Base-by-base conservation (phyloP, 805 yeast genomes). In the Brettanomyces custersianus region DNA sequence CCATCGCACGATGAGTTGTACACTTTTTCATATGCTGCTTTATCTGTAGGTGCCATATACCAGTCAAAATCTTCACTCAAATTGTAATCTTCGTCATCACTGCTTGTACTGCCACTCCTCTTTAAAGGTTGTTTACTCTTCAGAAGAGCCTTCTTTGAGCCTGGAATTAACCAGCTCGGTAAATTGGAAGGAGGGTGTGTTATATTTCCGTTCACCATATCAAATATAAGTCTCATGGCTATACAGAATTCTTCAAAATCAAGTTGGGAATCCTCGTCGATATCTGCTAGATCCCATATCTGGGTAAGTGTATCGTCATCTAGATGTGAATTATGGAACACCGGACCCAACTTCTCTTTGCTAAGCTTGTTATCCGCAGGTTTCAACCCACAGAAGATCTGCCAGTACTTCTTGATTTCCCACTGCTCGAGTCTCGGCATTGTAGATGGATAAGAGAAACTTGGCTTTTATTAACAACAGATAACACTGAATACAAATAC, bases 221-320 rank as follows among this genome's bases (percentile, higher is more conserved):
- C 98, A 54, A 87, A 92, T 31, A 90, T 84, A 38, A 92, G 69
- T 47, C 97, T 72, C 99, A 92, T 92, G 35, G 96, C 90, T 44
- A 92, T 85, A 54, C 96, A 92, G 59, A 92, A 92, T 62, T 92
- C 99, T 60, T 92, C 99, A 57, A 92, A 92, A 59, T 92, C 99
- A 48, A 92, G 68, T 46, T 68, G 66, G 9, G 95, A 96, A 58
- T 92, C 98, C 31, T 77, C 75, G 59, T 92, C 98, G 38, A 90
- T 84, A 56, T 92, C 99, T 2, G 90, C 79, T 33, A 92, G 61
- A 49, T 84, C 85, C 98, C 98, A 92, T 30, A 92, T 76, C 54
- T 74, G 71, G 29, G 85, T 78, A 45, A 92, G 66, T 51, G 86
- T 76, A n/a, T 72, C 69, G 36, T 85, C 86, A 43, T 74, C 72